phyloP scores from a whole-genome alignment of 306 rosid genomes.

The Prunus campanulata region DNA sequence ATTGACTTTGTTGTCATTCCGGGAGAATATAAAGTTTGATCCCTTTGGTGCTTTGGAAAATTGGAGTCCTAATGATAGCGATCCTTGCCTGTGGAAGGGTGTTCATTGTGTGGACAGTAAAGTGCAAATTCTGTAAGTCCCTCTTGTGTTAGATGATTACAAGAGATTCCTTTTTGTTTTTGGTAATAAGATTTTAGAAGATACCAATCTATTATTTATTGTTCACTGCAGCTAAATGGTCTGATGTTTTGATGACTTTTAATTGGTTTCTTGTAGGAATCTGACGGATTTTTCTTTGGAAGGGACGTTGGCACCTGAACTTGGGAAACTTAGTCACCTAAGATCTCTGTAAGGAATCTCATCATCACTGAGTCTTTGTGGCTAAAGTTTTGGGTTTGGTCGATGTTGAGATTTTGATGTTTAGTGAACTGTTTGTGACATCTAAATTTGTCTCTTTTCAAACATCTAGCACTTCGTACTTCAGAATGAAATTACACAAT shows the following conservation, averaged over 20 bases:
- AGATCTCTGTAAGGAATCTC: constrained; percentile 60
- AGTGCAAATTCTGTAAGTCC: constrained; percentile 75
- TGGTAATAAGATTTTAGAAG: neutral
- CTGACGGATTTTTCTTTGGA: constrained; percentile 60
- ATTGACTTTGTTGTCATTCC: constrained; percentile 53
- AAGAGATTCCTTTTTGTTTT: neutral
- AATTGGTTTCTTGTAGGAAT: constrained; percentile 49
- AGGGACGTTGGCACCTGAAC: constrained; percentile 84
- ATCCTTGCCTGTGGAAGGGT: constrained; percentile 80
- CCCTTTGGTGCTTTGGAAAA: constrained; percentile 55
- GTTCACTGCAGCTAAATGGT: neutral
- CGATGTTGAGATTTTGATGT: neutral
- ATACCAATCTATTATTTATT: neutral
- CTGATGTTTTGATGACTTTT: constrained; percentile 7
- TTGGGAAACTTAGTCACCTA: constrained; percentile 66
- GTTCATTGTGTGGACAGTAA: constrained; percentile 54
- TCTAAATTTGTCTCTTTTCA: neutral
- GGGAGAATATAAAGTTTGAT: constrained; percentile 55
- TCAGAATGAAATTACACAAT: neutral
- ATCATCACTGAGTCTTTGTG: neutral
- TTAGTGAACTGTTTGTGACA: neutral
- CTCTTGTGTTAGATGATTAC: constrained; percentile 10
- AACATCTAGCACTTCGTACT: neutral
- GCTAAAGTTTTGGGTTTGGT: neutral
- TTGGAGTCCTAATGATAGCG: constrained; percentile 62